Evolutionary conservation across 352 stramenopile genomes (phyloP).

Genomic region (Globisporangium yorkense): DNA sequence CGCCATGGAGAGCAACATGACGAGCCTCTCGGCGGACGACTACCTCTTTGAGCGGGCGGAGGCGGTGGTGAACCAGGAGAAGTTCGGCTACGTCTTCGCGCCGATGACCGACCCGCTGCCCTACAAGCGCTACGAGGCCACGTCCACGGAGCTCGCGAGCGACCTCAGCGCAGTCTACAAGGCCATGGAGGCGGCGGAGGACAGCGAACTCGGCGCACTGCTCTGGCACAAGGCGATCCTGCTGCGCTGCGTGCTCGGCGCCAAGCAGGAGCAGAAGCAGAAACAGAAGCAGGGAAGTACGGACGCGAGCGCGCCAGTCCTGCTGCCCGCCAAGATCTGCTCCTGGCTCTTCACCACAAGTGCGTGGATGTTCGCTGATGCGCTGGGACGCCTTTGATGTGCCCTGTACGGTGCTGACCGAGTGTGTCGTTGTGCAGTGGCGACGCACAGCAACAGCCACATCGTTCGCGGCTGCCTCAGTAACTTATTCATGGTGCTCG

Average conservation of each 20-base stretch:
- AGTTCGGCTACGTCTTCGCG: slow-evolving; percentile 81
- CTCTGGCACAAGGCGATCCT: slow-evolving; percentile 76
- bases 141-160: slow-evolving; percentile 38
- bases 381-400: background rate
- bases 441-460: slow-evolving; percentile 57
- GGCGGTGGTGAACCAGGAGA: slow-evolving; percentile 35
- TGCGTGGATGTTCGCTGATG: slow-evolving; percentile 17
- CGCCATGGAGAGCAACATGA: slow-evolving; percentile 68
- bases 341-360: slow-evolving; percentile 77
- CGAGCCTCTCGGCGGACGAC: slow-evolving; percentile 55
- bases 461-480: slow-evolving; percentile 66
- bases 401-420: too few relatives aligned
- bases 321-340: slow-evolving; percentile 53
- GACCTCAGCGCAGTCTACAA: slow-evolving; percentile 57
- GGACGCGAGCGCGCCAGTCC: background rate
- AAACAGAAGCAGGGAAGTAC: background rate
- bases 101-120: slow-evolving; percentile 61
- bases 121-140: slow-evolving; percentile 55
- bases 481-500: slow-evolving; percentile 56
- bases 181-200: slow-evolving; percentile 47
- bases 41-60: slow-evolving; percentile 43
- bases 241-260: slow-evolving; percentile 37
- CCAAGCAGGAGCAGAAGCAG: slow-evolving; percentile 7
- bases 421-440: slow-evolving; percentile 35
- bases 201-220: slow-evolving; percentile 44